A percentile compares a stretch with the other conserved stretches of the same genome.
phyloP scores from a whole-genome alignment of 345 rosid species.

The Brassica napus region DNA sequence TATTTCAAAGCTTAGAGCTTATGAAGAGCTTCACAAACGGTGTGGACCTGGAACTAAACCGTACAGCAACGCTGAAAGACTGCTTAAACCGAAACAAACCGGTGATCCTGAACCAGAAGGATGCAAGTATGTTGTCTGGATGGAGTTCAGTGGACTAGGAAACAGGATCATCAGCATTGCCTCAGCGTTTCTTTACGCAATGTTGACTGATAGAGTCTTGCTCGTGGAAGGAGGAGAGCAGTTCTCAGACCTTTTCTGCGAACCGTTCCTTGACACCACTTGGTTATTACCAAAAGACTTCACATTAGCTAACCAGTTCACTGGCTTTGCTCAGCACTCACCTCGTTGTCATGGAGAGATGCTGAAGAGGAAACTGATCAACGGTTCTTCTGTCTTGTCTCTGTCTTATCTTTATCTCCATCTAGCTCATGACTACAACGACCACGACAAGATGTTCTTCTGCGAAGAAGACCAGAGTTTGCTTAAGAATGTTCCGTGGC shows the following conservation, averaged over 20 bases:
- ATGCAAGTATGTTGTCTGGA: slow-evolving; percentile 68
- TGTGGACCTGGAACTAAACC: slow-evolving; percentile 58
- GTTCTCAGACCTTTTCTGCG: slow-evolving; percentile 56
- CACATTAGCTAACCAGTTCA: slow-evolving; percentile 43
- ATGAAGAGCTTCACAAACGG: slow-evolving; percentile 59
- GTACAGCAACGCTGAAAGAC: slow-evolving; percentile 39
- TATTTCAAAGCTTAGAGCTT: slow-evolving; percentile 57
- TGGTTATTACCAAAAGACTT: slow-evolving; percentile 61
- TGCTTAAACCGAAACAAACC: slow-evolving; percentile 40
- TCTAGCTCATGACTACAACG: slow-evolving; percentile 60
- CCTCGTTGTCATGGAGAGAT: slow-evolving; percentile 54
- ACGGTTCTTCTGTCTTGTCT: slow-evolving; percentile 23
- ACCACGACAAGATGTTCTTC: slow-evolving; percentile 70
- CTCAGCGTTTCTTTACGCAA: slow-evolving; percentile 66
- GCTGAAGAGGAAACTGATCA: slow-evolving; percentile 49
- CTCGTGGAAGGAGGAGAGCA: slow-evolving; percentile 67
- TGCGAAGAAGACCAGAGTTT: slow-evolving; percentile 54
- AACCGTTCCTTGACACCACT: slow-evolving; percentile 59
- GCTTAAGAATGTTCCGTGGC: slow-evolving; percentile 58
- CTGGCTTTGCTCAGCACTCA: slow-evolving; percentile 46
- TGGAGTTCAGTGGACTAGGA: slow-evolving; percentile 71
- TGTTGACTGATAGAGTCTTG: slow-evolving; percentile 61
- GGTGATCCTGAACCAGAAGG: slow-evolving; percentile 37
- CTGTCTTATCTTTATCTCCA: slow-evolving; percentile 57
- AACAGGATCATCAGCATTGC: slow-evolving; percentile 63